These are phyloP conservation scores for Phylloporus sp. DNA, from an alignment of 768 basidiomycete genomes.

Conservation along the genomic window DNA sequence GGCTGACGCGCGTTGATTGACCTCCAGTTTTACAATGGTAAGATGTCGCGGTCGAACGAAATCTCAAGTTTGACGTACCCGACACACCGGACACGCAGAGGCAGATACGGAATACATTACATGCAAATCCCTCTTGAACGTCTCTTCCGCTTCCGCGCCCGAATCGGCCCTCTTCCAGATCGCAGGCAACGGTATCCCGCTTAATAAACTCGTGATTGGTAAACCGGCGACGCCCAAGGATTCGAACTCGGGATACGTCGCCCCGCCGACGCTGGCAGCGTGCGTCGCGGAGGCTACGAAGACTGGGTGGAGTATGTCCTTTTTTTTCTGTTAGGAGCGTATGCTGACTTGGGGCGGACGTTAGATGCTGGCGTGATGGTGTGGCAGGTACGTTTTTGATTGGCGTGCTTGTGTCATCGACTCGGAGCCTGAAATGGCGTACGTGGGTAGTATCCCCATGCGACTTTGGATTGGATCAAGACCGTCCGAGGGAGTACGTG, in stretches of 20 bases:
- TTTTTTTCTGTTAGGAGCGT: neutral
- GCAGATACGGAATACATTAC: constrained; percentile 60
- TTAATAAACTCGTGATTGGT: constrained; percentile 52
- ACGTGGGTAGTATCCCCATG: constrained; percentile 34
- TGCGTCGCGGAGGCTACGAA: constrained; percentile 57
- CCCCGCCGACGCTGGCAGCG: constrained; percentile 46
- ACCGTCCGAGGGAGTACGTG: constrained; percentile 37
- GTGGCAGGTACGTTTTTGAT: constrained; percentile 33
- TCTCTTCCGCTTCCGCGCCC: constrained; percentile 59
- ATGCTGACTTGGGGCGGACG: neutral
- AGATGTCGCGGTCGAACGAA: neutral
- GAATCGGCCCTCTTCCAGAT: constrained; percentile 54
- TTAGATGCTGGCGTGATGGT: constrained; percentile 39
- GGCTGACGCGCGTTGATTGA: constrained; percentile 2
- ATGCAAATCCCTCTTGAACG: constrained; percentile 51
- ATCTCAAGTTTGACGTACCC: neutral
- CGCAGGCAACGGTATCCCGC: constrained; percentile 40
- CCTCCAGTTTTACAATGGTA: constrained; percentile 29
- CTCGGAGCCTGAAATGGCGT: no score
- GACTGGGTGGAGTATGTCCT: constrained; percentile 64
- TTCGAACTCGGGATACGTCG: constrained; percentile 54
- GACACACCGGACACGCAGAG: constrained; percentile 38
- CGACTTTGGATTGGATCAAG: constrained; percentile 34
- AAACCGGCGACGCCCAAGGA: constrained; percentile 43
- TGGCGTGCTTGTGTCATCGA: no score